phyloP scores from a whole-genome alignment of 2,329 filamentous ascomycete species.

The Diaporthe ilicicola region DNA sequence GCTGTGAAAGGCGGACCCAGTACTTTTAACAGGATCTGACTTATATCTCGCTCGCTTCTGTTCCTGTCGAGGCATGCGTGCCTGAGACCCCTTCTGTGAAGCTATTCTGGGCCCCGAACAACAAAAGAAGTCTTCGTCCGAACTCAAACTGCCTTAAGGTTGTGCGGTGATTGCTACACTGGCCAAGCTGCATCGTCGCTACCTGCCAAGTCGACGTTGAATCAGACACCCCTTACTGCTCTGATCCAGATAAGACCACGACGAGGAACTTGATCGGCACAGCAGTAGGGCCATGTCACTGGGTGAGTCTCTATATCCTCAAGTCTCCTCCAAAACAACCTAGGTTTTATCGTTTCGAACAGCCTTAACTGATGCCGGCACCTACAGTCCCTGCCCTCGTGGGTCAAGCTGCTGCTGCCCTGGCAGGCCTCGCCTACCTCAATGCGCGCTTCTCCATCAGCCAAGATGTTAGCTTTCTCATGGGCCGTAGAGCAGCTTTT shows the following conservation, averaged over 20 bases:
- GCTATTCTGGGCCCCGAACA: not conserved
- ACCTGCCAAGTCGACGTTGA: constrained; percentile 3
- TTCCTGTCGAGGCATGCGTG: not conserved
- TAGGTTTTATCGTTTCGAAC: not conserved
- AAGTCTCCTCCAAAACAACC: not conserved
- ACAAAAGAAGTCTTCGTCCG: not conserved
- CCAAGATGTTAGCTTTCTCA: constrained; percentile 66
- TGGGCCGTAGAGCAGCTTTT: constrained; percentile 49
- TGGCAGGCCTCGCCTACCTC: constrained; percentile 62
- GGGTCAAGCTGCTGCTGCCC: constrained; percentile 21
- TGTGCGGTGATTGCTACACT: not conserved
- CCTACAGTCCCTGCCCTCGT: constrained; percentile 11
- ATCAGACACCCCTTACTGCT: not conserved
- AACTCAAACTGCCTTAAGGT: not conserved
- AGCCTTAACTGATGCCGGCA: not conserved
- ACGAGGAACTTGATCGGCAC: not conserved
- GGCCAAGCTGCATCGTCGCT: not conserved
- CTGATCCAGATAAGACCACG: not conserved
- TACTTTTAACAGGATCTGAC: not conserved
- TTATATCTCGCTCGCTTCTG: not conserved
- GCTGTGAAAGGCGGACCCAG: not conserved
- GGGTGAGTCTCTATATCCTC: not conserved
- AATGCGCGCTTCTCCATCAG: constrained; percentile 74
- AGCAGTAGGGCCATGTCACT: constrained; percentile 7
- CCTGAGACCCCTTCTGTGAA: not conserved